Percentiles rank a stretch among this genome's conserved stretches.
These are phyloP conservation scores for Dactylonectria estremocensis DNA, from an alignment of 2,329 filamentous ascomycete genomes.

Conservation along the genomic window DNA sequence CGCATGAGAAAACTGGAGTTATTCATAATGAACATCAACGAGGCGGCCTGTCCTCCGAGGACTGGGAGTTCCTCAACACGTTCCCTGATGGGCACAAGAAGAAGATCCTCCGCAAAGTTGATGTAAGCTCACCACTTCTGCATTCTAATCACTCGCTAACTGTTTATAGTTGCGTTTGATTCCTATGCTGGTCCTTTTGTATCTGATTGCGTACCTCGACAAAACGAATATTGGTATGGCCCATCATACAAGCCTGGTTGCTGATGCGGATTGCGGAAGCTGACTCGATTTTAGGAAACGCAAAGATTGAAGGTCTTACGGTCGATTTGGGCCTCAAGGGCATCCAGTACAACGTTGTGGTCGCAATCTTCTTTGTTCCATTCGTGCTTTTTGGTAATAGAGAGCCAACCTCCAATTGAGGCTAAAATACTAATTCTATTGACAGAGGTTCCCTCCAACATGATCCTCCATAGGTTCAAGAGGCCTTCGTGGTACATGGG, in stretches of 20 bases:
- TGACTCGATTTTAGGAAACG: slow-evolving; percentile 54
- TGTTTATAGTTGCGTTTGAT: slow-evolving; percentile 43
- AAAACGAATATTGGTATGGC: slow-evolving; percentile 44
- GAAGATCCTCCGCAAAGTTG: slow-evolving; percentile 50
- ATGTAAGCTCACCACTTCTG: slow-evolving; percentile 36
- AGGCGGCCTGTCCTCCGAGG: slow-evolving; percentile 43
- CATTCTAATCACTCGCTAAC: neutral
- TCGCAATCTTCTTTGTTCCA: slow-evolving; percentile 52
- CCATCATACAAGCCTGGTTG: no score
- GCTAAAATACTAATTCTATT: neutral
- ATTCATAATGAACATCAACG: slow-evolving; percentile 44
- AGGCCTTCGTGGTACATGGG: slow-evolving; percentile 60
- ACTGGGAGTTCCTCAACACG: slow-evolving; percentile 50
- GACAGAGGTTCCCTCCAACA: slow-evolving; percentile 54
- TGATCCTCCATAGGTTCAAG: slow-evolving; percentile 55
- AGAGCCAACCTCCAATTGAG: neutral
- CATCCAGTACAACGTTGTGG: slow-evolving; percentile 61
- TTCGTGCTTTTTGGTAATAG: slow-evolving; percentile 64
- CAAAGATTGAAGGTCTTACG: slow-evolving; percentile 62
- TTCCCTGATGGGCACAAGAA: slow-evolving; percentile 51
- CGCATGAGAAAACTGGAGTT: slow-evolving; percentile 43
- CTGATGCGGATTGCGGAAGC: neutral
- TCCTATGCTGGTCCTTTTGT: slow-evolving; percentile 51
- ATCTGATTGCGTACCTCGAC: slow-evolving; percentile 59
- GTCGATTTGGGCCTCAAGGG: slow-evolving; percentile 63